phyloP scores from a whole-genome alignment of 306 rosid species.

The Mimosa bimucronata region DNA sequence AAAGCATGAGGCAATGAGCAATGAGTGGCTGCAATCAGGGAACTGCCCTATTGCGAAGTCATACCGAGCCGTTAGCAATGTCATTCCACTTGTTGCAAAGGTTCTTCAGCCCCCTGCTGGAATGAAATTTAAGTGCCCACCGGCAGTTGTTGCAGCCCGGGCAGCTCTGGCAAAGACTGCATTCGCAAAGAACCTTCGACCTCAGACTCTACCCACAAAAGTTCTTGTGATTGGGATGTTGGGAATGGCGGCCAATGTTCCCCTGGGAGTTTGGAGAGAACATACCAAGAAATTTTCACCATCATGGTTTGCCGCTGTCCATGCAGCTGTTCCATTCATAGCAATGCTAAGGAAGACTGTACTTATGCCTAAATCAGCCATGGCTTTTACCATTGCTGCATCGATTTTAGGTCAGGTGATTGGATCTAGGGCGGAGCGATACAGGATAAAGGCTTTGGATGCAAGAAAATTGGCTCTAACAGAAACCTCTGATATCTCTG shows the following conservation, averaged over 20 bases:
- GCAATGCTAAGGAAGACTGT: slow-evolving; percentile 91
- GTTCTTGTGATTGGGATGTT: slow-evolving; percentile 85
- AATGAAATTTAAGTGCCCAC: slow-evolving; percentile 79
- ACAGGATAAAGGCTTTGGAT: slow-evolving; percentile 63
- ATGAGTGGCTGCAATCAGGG: slow-evolving; percentile 90
- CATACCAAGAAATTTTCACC: slow-evolving; percentile 94
- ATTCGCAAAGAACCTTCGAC: slow-evolving; percentile 92
- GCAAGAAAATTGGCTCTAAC: slow-evolving; percentile 46
- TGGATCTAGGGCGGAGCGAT: slow-evolving; percentile 94
- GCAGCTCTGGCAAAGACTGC: slow-evolving; percentile 92
- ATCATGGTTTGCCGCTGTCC: slow-evolving; percentile 93
- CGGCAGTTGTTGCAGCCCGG: slow-evolving; percentile 80
- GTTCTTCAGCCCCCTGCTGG: slow-evolving; percentile 85
- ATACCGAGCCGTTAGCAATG: slow-evolving; percentile 79
- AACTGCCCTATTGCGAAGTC: slow-evolving; percentile 97
- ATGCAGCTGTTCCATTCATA: slow-evolving; percentile 98
- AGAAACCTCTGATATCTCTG: slow-evolving; percentile 39
- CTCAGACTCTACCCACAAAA: slow-evolving; percentile 87
- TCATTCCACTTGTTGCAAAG: slow-evolving; percentile 90
- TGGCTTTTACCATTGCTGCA: slow-evolving; percentile 98
- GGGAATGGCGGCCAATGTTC: slow-evolving; percentile 97
- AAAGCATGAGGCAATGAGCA: slow-evolving; percentile 77
- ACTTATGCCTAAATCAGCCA: slow-evolving; percentile 93
- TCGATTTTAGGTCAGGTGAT: slow-evolving; percentile 87
- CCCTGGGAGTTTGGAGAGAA: slow-evolving; percentile 95